Evolutionary conservation across 495 filamentous ascomycete species (phyloP).

Genomic region (Peziza echinospora): DNA sequence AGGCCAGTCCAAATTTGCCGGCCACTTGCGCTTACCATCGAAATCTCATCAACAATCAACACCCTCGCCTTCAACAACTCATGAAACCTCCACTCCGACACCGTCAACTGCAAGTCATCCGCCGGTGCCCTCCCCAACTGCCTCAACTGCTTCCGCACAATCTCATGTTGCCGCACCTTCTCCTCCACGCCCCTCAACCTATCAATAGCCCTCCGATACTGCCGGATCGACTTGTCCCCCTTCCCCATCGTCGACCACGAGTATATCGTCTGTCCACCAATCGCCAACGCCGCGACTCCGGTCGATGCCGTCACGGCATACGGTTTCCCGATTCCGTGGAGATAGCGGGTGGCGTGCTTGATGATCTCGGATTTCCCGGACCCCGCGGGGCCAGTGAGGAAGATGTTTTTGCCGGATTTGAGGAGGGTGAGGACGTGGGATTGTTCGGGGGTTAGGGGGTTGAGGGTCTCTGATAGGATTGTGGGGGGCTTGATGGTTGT

Average conservation of each 20-base stretch:
- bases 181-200: too few species aligned
- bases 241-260: slow-evolving; percentile 14
- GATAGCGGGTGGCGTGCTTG: slow-evolving; percentile 9
- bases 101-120: too few species aligned
- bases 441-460: slow-evolving; percentile 6
- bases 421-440: slow-evolving; percentile 7
- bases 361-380: slow-evolving; percentile 15
- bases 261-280: slow-evolving; percentile 15
- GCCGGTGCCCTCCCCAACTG: too few species aligned
- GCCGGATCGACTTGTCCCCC: slow-evolving; percentile 7
- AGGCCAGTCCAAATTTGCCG: too few species aligned
- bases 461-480: too few species aligned
- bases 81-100: too few species aligned
- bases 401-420: slow-evolving; percentile 11
- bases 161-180: neutral
- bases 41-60: slow-evolving; percentile 19
- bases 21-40: slow-evolving; percentile 17
- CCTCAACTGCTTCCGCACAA: neutral
- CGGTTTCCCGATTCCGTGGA: slow-evolving; percentile 3
- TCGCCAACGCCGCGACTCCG: slow-evolving; percentile 11
- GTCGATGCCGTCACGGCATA: slow-evolving; percentile 17
- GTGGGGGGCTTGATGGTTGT: too few species aligned
- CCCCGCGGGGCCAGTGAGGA: slow-evolving; percentile 8
- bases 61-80: slow-evolving; percentile 6
- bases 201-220: too few species aligned